Conservation (phyloP, 768 basidiomycete species). For the Trametes cinnabarina region DNA sequence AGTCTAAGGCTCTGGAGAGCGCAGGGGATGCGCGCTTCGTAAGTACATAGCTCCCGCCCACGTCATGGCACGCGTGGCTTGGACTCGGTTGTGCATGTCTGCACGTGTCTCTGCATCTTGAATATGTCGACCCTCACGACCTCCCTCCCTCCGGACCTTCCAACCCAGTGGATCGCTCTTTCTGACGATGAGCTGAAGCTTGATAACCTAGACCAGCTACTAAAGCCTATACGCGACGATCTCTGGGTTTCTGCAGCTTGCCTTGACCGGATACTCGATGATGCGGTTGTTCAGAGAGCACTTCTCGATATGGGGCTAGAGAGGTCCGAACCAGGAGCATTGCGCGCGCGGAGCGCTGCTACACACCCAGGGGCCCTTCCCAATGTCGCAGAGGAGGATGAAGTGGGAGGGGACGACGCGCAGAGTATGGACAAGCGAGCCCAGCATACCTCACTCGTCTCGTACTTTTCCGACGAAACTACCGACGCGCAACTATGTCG, state of each 20-base stretch:
- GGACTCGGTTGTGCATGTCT: background rate
- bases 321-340: slow-evolving; percentile 47
- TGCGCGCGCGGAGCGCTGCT: slow-evolving; percentile 45
- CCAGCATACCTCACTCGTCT: slow-evolving; percentile 34
- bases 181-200: slow-evolving; percentile 57
- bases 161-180: slow-evolving; percentile 50
- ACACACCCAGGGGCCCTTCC: slow-evolving; percentile 19
- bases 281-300: slow-evolving; percentile 50
- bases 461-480: slow-evolving; percentile 56
- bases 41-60: slow-evolving; percentile 9
- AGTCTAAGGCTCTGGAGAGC: too few relatives aligned
- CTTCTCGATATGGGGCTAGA: slow-evolving; percentile 64
- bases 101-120: slow-evolving; percentile 23
- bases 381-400: slow-evolving; percentile 22
- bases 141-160: slow-evolving; percentile 31
- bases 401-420: background rate
- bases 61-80: slow-evolving; percentile 7
- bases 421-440: slow-evolving; percentile 19
- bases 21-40: too few relatives aligned
- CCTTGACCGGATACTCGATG: slow-evolving; percentile 62
- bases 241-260: slow-evolving; percentile 78
- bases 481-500: slow-evolving; percentile 63
- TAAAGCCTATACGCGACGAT: slow-evolving; percentile 59
- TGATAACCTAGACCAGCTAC: slow-evolving; percentile 44
- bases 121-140: slow-evolving; percentile 30